Evolutionary conservation across 805 yeast genomes (phyloP).

Genomic region (Kluyveromyces dobzhanskii): DNA sequence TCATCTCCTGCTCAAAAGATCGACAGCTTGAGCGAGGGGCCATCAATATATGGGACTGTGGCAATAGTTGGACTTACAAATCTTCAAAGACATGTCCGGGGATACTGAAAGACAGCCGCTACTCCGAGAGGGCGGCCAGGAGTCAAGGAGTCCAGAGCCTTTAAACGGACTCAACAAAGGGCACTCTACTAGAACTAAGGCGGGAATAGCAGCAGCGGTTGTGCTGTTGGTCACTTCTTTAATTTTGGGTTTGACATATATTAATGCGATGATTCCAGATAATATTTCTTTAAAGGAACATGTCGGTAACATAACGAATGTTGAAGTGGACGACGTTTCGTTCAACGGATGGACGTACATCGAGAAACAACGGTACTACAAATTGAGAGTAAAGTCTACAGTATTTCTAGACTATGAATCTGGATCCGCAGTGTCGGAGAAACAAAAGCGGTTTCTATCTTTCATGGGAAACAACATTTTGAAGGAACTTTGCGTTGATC

Average conservation of each 20-base stretch:
- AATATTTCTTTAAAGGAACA: background rate
- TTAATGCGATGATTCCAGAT: background rate
- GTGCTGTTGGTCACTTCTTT: too few relatives aligned
- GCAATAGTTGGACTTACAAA: too few relatives aligned
- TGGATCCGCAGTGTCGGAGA: conserved; percentile 11
- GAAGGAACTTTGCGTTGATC: conserved; percentile 16
- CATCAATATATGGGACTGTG: too few relatives aligned
- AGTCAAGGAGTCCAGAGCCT: too few relatives aligned
- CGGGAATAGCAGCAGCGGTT: too few relatives aligned
- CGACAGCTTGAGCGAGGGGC: too few relatives aligned
- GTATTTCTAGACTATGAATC: conserved; percentile 6
- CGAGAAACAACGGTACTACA: conserved; percentile 15
- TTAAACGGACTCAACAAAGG: too few relatives aligned
- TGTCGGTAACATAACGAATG: conserved; percentile 12
- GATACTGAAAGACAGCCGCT: conserved; percentile 4
- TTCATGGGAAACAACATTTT: conserved; percentile 15
- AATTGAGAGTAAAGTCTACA: conserved; percentile 4
- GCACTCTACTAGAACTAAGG: too few relatives aligned
- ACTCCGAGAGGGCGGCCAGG: background rate
- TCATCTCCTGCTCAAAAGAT: too few relatives aligned
- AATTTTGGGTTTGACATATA: background rate
- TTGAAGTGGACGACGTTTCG: conserved; percentile 14
- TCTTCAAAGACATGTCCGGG: background rate
- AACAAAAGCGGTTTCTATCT: conserved; percentile 8
- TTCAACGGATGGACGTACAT: conserved; percentile 25